Conservation (phyloP, 2,329 filamentous ascomycete species). For the Seiridium cupressi region DNA sequence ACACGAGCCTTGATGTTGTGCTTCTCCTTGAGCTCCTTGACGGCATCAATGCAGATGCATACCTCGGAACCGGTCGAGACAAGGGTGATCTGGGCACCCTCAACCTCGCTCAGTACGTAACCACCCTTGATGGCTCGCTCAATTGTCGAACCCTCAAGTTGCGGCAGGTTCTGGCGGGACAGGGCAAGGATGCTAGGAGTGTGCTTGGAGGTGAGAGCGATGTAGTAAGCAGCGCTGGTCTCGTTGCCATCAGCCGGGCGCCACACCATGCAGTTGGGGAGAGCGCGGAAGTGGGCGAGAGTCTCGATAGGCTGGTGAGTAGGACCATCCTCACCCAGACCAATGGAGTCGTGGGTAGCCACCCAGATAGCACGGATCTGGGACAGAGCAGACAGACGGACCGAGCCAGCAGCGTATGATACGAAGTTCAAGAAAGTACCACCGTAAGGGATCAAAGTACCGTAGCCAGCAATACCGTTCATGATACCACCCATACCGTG, state of each 20-base stretch:
- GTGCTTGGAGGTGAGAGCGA: conserved; percentile 83
- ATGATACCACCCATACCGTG: conserved; percentile 90
- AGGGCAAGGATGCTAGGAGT: conserved; percentile 93
- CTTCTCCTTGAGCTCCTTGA: conserved; percentile 87
- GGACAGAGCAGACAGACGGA: conserved; percentile 90
- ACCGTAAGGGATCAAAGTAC: conserved; percentile 87
- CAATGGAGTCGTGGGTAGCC: conserved; percentile 98
- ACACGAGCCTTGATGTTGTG: conserved; percentile 85
- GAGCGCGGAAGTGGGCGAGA: conserved; percentile 94
- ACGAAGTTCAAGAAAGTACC: conserved; percentile 99
- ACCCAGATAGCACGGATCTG: conserved; percentile 92
- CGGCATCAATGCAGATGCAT: conserved; percentile 86
- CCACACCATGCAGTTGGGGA: conserved; percentile 99
- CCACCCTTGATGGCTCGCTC: conserved; percentile 92
- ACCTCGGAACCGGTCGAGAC: conserved; percentile 97
- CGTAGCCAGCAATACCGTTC: conserved; percentile 94
- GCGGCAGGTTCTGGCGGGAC: conserved; percentile 96
- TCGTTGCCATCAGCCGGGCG: conserved; percentile 98
- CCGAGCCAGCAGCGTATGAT: conserved; percentile 92
- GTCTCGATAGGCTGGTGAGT: conserved; percentile 99
- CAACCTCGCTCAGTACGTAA: conserved; percentile 83
- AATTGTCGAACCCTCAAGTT: conserved; percentile 91
- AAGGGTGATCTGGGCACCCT: conserved; percentile 82
- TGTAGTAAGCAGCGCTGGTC: conserved; percentile 96
- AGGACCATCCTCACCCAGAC: conserved; percentile 96